Percentiles rank a stretch among this genome's conserved stretches.
Conservation (phyloP, 768 basidiomycete genomes). For the Rhizopogon vinicolor region DNA sequence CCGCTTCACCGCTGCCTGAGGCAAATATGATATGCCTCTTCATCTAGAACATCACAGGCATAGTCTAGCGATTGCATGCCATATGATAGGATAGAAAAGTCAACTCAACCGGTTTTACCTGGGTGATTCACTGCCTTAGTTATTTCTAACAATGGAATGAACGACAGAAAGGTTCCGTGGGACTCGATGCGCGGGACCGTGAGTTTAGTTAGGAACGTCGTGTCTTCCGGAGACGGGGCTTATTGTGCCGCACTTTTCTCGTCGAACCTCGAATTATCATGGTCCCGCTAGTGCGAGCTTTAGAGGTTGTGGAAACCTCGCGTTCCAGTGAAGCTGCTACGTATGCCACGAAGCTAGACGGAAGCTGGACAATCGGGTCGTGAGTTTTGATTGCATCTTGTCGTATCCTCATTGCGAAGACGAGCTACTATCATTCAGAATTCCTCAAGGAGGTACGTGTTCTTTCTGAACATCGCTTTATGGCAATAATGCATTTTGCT, state of each 20-base stretch:
- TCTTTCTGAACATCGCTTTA: neutral
- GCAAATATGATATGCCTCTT: neutral
- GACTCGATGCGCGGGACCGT: no score
- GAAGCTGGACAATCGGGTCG: conserved; percentile 43
- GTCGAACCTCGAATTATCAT: neutral
- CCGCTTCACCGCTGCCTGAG: neutral
- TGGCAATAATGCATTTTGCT: neutral
- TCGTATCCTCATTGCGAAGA: conserved; percentile 3
- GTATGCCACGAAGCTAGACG: conserved; percentile 28
- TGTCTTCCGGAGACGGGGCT: no score
- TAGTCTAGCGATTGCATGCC: neutral
- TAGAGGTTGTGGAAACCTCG: neutral
- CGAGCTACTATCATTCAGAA: conserved; percentile 22
- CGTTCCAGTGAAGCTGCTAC: neutral
- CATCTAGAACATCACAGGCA: neutral
- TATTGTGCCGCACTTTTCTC: no score
- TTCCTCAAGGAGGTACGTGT: conserved; percentile 48
- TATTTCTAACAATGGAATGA: no score
- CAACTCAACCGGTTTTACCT: no score
- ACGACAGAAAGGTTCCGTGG: no score
- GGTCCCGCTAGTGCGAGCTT: neutral
- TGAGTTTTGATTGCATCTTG: conserved; percentile 21
- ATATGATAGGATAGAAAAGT: neutral
- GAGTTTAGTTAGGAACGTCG: no score
- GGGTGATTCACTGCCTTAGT: no score